A percentile compares a stretch with the other conserved stretches of the same genome.
These are phyloP conservation scores for Melastoma candidum DNA, from an alignment of 441 rosid species.

Conservation along the genomic window DNA sequence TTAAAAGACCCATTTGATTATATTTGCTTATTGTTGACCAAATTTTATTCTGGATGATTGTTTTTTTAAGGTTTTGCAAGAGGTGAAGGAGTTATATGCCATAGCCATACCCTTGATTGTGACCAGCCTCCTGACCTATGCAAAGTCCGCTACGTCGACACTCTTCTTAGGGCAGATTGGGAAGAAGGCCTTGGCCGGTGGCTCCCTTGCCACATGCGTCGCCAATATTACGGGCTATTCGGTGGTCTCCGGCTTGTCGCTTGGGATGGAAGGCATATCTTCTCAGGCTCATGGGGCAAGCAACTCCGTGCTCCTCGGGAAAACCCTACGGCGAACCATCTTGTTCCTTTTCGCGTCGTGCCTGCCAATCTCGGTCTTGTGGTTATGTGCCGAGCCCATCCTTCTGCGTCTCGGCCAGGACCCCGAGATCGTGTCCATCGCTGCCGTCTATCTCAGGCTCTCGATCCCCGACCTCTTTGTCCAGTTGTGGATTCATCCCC, in stretches of 20 bases:
- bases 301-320: constrained; percentile 25
- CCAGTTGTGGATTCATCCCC: constrained; percentile 21
- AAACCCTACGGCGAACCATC: constrained; percentile 28
- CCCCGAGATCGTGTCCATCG: constrained; percentile 21
- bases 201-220: constrained; percentile 21
- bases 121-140: constrained; percentile 23
- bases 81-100: constrained; percentile 23
- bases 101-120: constrained; percentile 30
- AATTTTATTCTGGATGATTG: not conserved
- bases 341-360: constrained; percentile 18
- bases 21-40: not conserved
- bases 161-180: constrained; percentile 29
- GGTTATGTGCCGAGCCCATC: constrained; percentile 23
- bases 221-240: constrained; percentile 28
- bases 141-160: constrained; percentile 22
- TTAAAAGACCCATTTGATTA: not conserved
- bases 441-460: constrained; percentile 18
- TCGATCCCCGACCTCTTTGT: constrained; percentile 27
- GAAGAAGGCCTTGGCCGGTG: constrained; percentile 27
- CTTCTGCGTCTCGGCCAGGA: constrained; percentile 22
- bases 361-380: constrained; percentile 25
- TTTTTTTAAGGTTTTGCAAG: constrained; percentile 27
- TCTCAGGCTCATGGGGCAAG: constrained; percentile 33
- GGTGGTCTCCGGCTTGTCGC: constrained; percentile 23
- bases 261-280: constrained; percentile 29